These are phyloP conservation scores for Leccinum pachyderme DNA, from an alignment of 1,284 basidiomycete species.

Conservation along the genomic window DNA sequence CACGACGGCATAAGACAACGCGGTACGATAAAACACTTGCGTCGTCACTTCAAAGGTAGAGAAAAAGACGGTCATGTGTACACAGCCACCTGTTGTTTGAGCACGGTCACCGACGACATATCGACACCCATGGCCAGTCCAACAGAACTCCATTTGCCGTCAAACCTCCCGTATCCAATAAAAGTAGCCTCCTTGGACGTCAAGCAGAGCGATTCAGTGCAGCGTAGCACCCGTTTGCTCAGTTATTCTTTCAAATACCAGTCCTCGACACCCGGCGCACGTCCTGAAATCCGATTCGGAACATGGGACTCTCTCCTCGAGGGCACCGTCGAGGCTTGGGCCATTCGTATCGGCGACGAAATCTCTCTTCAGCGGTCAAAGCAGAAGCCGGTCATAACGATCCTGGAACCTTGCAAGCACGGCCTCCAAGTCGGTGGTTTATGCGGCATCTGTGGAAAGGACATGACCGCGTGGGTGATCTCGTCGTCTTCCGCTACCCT, in stretches of 20 bases:
- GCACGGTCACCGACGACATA: constrained; percentile 12
- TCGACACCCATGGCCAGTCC: constrained; percentile 40
- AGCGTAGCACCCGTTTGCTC: constrained; percentile 72
- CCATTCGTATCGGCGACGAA: constrained; percentile 55
- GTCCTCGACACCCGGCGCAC: constrained; percentile 39
- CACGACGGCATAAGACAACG: constrained; percentile 79
- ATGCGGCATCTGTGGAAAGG: constrained; percentile 91
- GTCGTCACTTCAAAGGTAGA: constrained; percentile 82
- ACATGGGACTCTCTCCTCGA: constrained; percentile 87
- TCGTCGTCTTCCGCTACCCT: constrained; percentile 7
- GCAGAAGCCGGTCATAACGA: constrained; percentile 57
- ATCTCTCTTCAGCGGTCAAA: constrained; percentile 56
- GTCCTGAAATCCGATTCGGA: constrained; percentile 72
- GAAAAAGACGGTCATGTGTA: constrained; percentile 52
- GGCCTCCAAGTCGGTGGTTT: constrained; percentile 90
- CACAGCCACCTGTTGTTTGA: constrained; percentile 22
- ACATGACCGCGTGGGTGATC: constrained; percentile 79
- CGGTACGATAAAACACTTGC: constrained; percentile 76
- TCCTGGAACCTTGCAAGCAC: constrained; percentile 90
- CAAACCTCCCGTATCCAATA: constrained; percentile 75
- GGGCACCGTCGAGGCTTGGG: constrained; percentile 69
- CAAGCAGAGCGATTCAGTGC: constrained; percentile 42
- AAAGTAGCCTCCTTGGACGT: constrained; percentile 68
- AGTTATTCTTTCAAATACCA: constrained; percentile 74
- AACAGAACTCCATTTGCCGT: constrained; percentile 69